phyloP scores from a whole-genome alignment of 805 yeast species.

The Metschnikowia lachancei region DNA sequence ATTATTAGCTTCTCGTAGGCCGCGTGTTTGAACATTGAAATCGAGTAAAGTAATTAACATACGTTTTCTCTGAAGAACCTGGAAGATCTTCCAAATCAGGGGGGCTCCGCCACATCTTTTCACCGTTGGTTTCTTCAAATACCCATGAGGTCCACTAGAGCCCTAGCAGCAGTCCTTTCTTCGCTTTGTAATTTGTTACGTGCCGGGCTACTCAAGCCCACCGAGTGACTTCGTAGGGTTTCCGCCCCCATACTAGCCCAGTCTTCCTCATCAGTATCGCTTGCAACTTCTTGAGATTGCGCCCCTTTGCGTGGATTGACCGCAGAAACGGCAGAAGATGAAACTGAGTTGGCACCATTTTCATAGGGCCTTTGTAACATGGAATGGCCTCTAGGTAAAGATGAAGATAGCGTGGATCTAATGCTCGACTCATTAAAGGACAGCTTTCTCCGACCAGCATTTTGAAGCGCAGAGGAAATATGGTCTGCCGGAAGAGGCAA shows the following conservation, averaged over 20 bases:
- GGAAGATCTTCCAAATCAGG: too few species aligned
- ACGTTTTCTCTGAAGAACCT: too few species aligned
- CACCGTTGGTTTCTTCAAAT: conserved; percentile 2
- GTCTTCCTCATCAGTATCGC: conserved; percentile 95
- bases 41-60: too few species aligned
- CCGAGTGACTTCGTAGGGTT: conserved; percentile 43
- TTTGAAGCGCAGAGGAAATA: conserved; percentile 20
- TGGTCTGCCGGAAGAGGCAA: conserved; percentile 21
- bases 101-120: background rate
- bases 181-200: conserved; percentile 25
- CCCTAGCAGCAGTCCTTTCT: conserved; percentile 58
- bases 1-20: too few species aligned
- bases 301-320: background rate
- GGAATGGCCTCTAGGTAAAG: conserved; percentile 18
- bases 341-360: background rate
- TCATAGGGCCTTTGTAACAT: conserved; percentile 7
- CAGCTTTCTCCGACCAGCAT: conserved; percentile 34
- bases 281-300: conserved; percentile 18
- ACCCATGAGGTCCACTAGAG: conserved; percentile 57
- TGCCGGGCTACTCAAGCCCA: conserved; percentile 18
- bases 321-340: conserved; percentile 1
- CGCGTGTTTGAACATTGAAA: too few species aligned
- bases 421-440: conserved; percentile 44
- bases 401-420: conserved; percentile 40
- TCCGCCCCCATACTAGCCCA: conserved; percentile 91